Evolutionary conservation across 495 filamentous ascomycete species (phyloP), one percentile per base, ranked within the genome.

Genomic region (Penicillium soppii): DNA sequence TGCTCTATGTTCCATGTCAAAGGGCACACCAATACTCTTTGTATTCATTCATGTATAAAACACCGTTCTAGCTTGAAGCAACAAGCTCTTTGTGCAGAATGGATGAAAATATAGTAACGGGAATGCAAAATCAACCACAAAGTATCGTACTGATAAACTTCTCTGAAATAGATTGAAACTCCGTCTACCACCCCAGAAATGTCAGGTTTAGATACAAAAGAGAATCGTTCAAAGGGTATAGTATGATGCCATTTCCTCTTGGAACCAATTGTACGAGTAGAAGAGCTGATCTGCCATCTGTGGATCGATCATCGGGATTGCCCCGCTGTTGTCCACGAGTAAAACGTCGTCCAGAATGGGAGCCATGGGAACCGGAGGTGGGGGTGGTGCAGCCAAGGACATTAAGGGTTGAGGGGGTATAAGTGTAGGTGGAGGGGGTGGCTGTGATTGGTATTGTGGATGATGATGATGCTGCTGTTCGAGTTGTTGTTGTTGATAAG

Each of bases 191-290:
- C 33, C 29, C n/a, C n/a, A n/a, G n/a, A 21, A 23, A 16, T 40
- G 35, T 27, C 27, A 19, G 13, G 10, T 17, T 38, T 37, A 10
- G 35, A 48, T 48, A 38, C 50, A 43, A 48, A 43, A 45, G 22
- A 37, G 12, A 42, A 33, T 43, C 23, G 47, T 46, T 66, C 45
- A 74, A 50, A 74, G 59, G 57, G 69, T 73, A 70, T 74, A 74
- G 57, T 68, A 73, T 19, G 62, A 69, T 25, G 71, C 68, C 71
- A 74, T 72, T 43, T 74, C 71, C 57, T 72, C 68, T 37, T 74
- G 71, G 27, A 74, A 74, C 69, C 69, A 74, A 53, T 73, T 71
- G 30, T 74, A 73, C 5, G 68, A 74, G 46, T 71, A 74, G 15
- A 65, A 70, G 26, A 74, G 50, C 53, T 74, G 69, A 32, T 72